phyloP scores from a whole-genome alignment of 306 rosid species.

The Comarum palustre region DNA sequence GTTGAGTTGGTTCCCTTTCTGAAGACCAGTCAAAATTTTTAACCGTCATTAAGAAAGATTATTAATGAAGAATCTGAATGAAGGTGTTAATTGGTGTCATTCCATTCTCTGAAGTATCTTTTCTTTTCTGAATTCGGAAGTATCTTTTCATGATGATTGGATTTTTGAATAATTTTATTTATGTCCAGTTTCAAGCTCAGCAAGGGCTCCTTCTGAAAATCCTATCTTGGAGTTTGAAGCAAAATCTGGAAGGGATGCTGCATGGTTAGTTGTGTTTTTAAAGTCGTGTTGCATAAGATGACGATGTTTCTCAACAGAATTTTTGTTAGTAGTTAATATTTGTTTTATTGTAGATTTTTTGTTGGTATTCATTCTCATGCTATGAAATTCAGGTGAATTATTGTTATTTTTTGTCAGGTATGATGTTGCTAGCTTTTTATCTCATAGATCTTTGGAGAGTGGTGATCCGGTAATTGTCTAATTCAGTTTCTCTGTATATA shows the following conservation, averaged over 20 bases:
- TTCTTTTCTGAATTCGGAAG: neutral
- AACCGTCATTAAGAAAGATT: neutral
- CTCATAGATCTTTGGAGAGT: slow-evolving; percentile 80
- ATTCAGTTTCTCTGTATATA: slow-evolving; percentile 16
- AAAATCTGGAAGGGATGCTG: slow-evolving; percentile 96
- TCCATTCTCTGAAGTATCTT: slow-evolving; percentile 14
- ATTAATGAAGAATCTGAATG: neutral
- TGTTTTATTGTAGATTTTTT: neutral
- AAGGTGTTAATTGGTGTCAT: slow-evolving; percentile 10
- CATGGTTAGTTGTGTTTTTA: slow-evolving; percentile 69
- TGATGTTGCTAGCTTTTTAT: slow-evolving; percentile 75
- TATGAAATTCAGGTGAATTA: neutral
- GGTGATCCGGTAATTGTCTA: slow-evolving; percentile 75
- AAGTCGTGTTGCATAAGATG: slow-evolving; percentile 19
- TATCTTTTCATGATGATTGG: slow-evolving; percentile 16
- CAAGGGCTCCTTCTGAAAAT: slow-evolving; percentile 62
- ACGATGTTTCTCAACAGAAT: slow-evolving; percentile 14
- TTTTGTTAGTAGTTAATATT: neutral
- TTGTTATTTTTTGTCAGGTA: slow-evolving; percentile 53
- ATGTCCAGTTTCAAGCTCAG: slow-evolving; percentile 52
- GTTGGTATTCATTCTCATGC: neutral
- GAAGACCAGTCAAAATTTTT: neutral
- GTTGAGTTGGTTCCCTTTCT: too few relatives aligned
- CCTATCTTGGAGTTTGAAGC: slow-evolving; percentile 85
- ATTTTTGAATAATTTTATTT: slow-evolving; percentile 24